Conservation (phyloP, 768 basidiomycete genomes). For the Rossbeevera mucosa region DNA sequence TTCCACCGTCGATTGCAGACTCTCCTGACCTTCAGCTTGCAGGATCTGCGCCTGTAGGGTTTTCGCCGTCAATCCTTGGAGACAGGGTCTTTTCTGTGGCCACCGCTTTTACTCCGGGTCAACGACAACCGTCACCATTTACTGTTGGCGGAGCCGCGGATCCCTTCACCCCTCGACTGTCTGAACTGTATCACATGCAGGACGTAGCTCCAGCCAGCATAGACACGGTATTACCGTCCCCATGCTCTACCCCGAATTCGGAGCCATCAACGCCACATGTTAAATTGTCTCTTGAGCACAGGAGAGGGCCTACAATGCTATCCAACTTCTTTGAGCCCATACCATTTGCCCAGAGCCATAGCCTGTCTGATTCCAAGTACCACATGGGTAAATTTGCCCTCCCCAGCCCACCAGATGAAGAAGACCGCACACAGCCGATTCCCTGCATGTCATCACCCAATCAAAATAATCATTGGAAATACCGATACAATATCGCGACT, state of each 20-base stretch:
- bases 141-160: conserved; percentile 22
- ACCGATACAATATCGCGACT: conserved; percentile 55
- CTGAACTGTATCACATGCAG: conserved; percentile 22
- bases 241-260: conserved; percentile 46
- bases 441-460: conserved; percentile 16
- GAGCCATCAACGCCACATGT: conserved; percentile 53
- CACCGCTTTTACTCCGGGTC: conserved; percentile 20
- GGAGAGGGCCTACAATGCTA: conserved; percentile 15
- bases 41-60: conserved; percentile 30
- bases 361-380: conserved; percentile 69
- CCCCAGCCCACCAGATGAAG: conserved; percentile 58
- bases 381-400: conserved; percentile 65
- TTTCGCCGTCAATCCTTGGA: conserved; percentile 32
- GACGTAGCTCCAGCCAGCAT: conserved; percentile 31
- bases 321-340: conserved; percentile 62
- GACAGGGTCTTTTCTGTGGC: conserved; percentile 26
- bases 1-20: conserved; percentile 14
- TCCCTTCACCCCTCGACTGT: conserved; percentile 17
- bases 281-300: conserved; percentile 35
- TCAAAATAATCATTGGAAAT: conserved; percentile 40
- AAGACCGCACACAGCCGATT: conserved; percentile 32
- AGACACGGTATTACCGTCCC: conserved; percentile 48
- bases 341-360: conserved; percentile 62
- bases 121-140: conserved; percentile 30
- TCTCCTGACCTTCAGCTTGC: conserved; percentile 30